Evolutionary conservation across 306 rosid genomes (phyloP), one percentile per base, ranked within the genome.

Genomic region (Datisca glomerata): DNA sequence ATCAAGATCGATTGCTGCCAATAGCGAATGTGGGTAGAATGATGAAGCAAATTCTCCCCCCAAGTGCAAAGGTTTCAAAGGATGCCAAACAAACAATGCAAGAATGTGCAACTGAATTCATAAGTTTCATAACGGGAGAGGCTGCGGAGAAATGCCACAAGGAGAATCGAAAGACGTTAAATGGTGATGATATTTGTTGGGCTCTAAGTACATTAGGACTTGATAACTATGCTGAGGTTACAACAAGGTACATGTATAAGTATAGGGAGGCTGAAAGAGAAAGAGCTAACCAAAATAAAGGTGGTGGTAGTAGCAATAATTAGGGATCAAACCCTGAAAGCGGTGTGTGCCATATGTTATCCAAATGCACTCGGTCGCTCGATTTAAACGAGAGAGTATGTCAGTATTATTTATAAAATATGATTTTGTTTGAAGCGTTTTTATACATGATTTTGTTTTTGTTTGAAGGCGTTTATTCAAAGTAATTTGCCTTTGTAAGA

Each of bases 171-270:
- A 85, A 78, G 82, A 80, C 89, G 0, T 55, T 85, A 14, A 80
- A 65, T 41, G 96, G 93, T n/a, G 93, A 80, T 51, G 96, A 85
- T 67, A 77, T 85, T 67, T 80, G 85, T 72, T 80, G 82, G 87
- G 93, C 96, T 60, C 63, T 85, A 1, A 59, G 68, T 24, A 55
- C 85, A 8, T 60, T 85, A 72, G 96, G 96, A 54, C 75, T 85
- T 70, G 93, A 85, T 32, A 72, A 74, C 68, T 72, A 74, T 39
- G 80, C 93, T 33, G 81, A 74, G 28, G 82, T 73, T 40, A 59
- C 71, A 3, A 34, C 40, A 5, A 57, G 56, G 49, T 85, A 74
- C 46, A 69, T 85, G 45, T 45, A 69, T 47, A 80, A 69, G 41
- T 69, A 45, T 51, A 64, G 93, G 44, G 72, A 51, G 21, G 63